Conservation (phyloP, 345 rosid species). For the Arabis hirsuta region DNA sequence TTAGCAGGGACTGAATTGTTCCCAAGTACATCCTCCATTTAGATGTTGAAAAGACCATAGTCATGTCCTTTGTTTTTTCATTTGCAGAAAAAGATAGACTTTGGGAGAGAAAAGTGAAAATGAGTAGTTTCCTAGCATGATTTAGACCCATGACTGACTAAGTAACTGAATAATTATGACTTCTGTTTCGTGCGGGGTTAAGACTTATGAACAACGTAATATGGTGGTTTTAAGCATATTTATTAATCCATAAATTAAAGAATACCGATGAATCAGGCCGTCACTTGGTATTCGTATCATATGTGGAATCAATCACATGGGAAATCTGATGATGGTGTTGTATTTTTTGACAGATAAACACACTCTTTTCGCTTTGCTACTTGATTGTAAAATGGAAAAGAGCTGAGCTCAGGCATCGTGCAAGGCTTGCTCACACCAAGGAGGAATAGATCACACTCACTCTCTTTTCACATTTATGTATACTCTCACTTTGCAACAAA, state of each 20-base stretch:
- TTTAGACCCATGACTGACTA: neutral
- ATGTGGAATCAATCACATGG: neutral
- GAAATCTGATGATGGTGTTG: conserved; percentile 5
- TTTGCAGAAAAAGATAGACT: neutral
- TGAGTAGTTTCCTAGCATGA: neutral
- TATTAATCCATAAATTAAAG: neutral
- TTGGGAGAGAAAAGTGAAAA: neutral
- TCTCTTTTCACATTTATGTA: conserved; percentile 9
- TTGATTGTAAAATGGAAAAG: conserved; percentile 88
- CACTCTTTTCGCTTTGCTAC: conserved; percentile 77
- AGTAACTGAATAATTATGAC: neutral
- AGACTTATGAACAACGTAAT: neutral
- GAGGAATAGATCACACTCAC: conserved; percentile 57
- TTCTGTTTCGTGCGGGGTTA: conserved; percentile 1
- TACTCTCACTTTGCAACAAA: conserved; percentile 16
- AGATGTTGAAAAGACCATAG: no score
- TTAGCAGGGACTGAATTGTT: neutral
- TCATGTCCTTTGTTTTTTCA: neutral
- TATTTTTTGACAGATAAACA: conserved; percentile 66
- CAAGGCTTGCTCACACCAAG: conserved; percentile 73
- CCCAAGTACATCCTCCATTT: neutral
- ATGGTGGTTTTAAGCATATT: neutral
- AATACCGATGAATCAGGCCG: neutral
- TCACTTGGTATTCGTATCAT: no score
- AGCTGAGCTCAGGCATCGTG: conserved; percentile 94